Evolutionary conservation across 202 grass and related monocot genomes (phyloP), one percentile per base, ranked within the genome.

Genomic region (Panicum virgatum): DNA sequence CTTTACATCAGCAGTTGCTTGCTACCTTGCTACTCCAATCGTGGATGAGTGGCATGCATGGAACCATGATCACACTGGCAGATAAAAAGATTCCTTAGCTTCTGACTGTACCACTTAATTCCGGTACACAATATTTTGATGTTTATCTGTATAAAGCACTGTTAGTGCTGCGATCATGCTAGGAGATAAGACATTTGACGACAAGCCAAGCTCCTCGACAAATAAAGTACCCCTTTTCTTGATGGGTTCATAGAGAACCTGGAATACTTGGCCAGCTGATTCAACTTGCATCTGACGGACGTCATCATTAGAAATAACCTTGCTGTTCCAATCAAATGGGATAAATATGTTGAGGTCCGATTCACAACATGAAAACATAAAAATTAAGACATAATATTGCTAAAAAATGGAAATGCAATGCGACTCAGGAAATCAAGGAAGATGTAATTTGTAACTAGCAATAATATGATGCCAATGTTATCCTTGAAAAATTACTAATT

Each of bases 151-250:
- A 27, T 88, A 86, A 84, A 98, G 91, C 68, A 96, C 80, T 27
- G 89, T 92, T 76, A 86, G 76, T 59, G 92, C 90, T 57, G 92
- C 96, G 52, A 92, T 81, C 75, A 51, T 90, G 85, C 92, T 86
- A 22, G 96, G 96, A 42, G 84, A 96, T 72, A 82, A 86, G 26
- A 81, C 56, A 32, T 75, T 48, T 79, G 77, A 77, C 80, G 63
- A 29, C 14, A 73, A 69, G 22, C 64, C 59, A 58, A 84, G 38
- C 69, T 88, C 58, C 44, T 72, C 78, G 32, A 19, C 51, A 37
- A 86, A 44, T 44, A 76, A 72, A 58, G 53, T 66, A 37, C 66
- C 66, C 12, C 0, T 57, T 62, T 65, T 62, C 85, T 92, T 73
- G 18, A 88, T 88, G 18, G 95, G 89, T 65, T 88, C 77, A 38